phyloP scores from a whole-genome alignment of 179 eudicot species.

The Amaranthus tricolor region DNA sequence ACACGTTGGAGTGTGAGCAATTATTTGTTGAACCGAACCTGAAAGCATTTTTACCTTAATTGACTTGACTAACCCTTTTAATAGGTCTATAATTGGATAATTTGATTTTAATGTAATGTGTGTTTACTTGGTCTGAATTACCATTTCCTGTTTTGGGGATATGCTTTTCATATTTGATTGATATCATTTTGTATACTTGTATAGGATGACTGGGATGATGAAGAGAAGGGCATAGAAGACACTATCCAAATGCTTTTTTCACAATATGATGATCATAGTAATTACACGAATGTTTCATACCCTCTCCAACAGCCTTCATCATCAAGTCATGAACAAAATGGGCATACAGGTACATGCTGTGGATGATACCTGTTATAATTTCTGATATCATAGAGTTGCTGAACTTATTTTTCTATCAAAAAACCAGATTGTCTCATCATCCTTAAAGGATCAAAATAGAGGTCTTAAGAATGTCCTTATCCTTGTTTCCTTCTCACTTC shows the following conservation, averaged over 20 bases:
- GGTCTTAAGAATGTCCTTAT: neutral
- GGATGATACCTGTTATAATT: neutral
- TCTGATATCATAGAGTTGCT: neutral
- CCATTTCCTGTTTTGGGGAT: neutral
- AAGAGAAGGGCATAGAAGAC: conserved; percentile 15
- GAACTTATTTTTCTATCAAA: neutral
- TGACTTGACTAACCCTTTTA: too few species aligned
- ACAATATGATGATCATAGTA: conserved; percentile 19
- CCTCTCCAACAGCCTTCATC: neutral
- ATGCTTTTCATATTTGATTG: neutral
- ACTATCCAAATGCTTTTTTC: conserved; percentile 18
- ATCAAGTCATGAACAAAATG: conserved; percentile 3
- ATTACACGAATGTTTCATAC: neutral
- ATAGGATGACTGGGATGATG: conserved; percentile 14
- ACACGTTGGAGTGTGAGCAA: too few species aligned
- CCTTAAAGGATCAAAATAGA: neutral
- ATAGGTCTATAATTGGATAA: too few species aligned
- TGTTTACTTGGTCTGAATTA: neutral
- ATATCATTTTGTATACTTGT: neutral
- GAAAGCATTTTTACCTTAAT: too few species aligned
- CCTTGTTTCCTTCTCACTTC: neutral
- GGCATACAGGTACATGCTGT: conserved; percentile 19
- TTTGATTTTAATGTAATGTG: neutral
- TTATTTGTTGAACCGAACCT: too few species aligned
- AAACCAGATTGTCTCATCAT: neutral